Conservation (phyloP, 139 green algal species). For the Astrephomene gubernaculifera region DNA sequence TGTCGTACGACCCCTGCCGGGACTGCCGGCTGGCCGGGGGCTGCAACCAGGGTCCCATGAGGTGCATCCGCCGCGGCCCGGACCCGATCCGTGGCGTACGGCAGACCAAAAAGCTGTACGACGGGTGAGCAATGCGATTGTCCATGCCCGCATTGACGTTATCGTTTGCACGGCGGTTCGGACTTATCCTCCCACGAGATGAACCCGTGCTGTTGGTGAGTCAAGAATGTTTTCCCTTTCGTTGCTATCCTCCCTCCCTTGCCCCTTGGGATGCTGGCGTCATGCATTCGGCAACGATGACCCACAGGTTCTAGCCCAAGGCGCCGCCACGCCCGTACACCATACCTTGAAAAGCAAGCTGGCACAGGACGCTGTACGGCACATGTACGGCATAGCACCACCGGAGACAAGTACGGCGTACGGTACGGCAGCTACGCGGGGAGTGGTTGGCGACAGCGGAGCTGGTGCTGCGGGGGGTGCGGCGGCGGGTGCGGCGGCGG, state of each 20-base stretch:
- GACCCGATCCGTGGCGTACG: not conserved
- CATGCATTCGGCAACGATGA: no score
- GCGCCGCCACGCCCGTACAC: slow-evolving; percentile 25
- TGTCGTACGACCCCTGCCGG: not conserved
- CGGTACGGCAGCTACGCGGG: not conserved
- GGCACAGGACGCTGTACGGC: slow-evolving; percentile 20
- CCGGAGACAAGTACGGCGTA: not conserved
- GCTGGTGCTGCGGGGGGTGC: not conserved
- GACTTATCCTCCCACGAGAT: no score
- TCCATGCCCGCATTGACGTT: no score
- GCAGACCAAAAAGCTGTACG: slow-evolving; percentile 24
- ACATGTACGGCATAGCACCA: slow-evolving; percentile 24
- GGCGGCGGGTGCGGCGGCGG: not conserved
- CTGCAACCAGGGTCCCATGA: slow-evolving; percentile 29
- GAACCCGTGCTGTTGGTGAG: no score
- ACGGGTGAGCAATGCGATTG: not conserved
- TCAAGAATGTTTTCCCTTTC: no score
- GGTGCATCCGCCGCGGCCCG: slow-evolving; percentile 11
- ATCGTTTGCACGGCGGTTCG: no score
- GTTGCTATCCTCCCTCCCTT: no score
- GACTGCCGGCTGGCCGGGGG: not conserved
- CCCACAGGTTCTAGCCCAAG: slow-evolving; percentile 28
- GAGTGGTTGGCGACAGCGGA: not conserved
- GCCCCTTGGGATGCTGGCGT: no score
- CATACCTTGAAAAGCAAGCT: slow-evolving; percentile 52